Evolutionary conservation across 2,329 filamentous ascomycete genomes (phyloP).

Genomic region (Dryadomyces sulphureus): DNA sequence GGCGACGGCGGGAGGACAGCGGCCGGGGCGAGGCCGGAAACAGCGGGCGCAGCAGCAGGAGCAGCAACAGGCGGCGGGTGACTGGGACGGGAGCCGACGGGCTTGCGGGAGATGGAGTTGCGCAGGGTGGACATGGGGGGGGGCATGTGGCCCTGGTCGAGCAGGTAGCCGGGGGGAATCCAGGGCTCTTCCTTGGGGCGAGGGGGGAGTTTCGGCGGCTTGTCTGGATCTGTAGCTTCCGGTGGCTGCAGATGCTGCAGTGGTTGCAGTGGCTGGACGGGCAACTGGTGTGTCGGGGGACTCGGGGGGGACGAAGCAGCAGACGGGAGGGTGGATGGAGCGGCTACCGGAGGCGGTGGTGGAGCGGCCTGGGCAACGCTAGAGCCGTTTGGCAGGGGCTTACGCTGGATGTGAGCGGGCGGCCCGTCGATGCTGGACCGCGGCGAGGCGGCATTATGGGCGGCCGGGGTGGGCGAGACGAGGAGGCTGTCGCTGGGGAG

Average conservation of each 20-base stretch:
- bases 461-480: conserved; percentile 25
- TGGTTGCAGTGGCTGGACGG: not conserved
- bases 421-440: not conserved
- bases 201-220: not conserved
- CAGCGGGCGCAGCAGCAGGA: no score
- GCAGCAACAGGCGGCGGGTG: not conserved
- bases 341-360: not conserved
- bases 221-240: no score
- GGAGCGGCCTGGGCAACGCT: not conserved
- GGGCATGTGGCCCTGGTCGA: conserved; percentile 3
- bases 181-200: conserved; percentile 1
- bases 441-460: conserved; percentile 7
- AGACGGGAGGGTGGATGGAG: no score
- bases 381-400: conserved; percentile 29
- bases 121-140: not conserved
- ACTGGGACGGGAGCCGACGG: conserved; percentile 1
- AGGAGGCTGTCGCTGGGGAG: conserved; percentile 39
- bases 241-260: not conserved
- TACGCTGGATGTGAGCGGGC: conserved; percentile 27
- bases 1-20: conserved; percentile 19
- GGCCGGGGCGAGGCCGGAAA: not conserved
- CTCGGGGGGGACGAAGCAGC: no score
- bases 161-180: conserved; percentile 8
- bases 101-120: conserved; percentile 4
- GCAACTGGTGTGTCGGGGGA: no score